Base-by-base conservation (phyloP, 2,329 filamentous ascomycete genomes). In the Pochonia chlamydosporia region DNA sequence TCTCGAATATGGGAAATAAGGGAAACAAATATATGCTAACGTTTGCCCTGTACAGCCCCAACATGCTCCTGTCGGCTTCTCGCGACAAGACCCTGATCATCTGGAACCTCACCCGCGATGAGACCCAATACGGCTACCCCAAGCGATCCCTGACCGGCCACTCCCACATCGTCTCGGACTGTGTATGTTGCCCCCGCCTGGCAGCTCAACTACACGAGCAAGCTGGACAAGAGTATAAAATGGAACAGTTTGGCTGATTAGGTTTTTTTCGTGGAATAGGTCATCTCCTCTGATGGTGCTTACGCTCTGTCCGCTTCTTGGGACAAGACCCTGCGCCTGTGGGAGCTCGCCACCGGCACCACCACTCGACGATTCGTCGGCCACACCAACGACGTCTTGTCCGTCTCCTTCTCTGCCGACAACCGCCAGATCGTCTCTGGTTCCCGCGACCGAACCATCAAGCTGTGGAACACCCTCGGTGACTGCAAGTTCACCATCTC, bases 401-500 rank as follows among this genome's bases (percentile, higher is more conserved):
- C 92, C 73, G 93, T 99, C 73, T 96, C 91, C 63, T 99, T 99
- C 88, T 97, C 93, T 65, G 93, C 93, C 84, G 93, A 99, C 82
- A 97, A 97, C 88, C 88, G 93, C 71, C 93, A 97, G 83, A 97
- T 99, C 75, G 93, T 97, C 66, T 97, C 93, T 60, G 93, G 91
- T 61, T 97, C 93, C 58, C 91, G 93, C 73, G 93, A 99, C 82
- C 87, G 90, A 73, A 89, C 88, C 69, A 97, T 99, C 84, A 99
- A 97, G 89, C 86, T 99, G 67, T 99, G 93, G 93, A 99, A 99
- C 84, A 99, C 93, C 65, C 89, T 99, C 60, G 93, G 93, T 77
- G 93, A 99, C 85, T 99, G 93, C 91, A 99, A 99, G 84, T 99
- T 85, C 86, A 99, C 92, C 80, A 97, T 99, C 82, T 95, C 89